Evolutionary conservation across 2,329 filamentous ascomycete genomes (phyloP), one percentile per base, ranked within the genome.

Genomic region (Macroventuria anomochaeta): DNA sequence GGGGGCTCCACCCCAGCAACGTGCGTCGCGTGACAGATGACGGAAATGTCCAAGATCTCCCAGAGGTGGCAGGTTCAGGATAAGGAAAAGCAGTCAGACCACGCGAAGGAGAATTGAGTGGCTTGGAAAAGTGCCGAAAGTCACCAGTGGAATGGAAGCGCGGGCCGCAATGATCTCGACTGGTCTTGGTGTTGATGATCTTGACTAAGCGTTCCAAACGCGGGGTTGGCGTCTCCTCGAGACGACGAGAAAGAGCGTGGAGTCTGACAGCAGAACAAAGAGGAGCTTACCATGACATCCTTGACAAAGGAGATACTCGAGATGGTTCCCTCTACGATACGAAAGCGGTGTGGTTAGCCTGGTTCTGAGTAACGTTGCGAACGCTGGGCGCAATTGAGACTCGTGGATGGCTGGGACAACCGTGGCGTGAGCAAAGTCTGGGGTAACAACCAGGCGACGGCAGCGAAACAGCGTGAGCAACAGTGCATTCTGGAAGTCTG

Each of bases 221-320:
- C 69, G 68, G 69, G 71, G 69, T 68, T 66, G 63, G 41, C 49
- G 57, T 43, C 55, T 23, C 52, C 53, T 67, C 55, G 61, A 60
- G 58, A 59, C 59, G 59, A 65, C 49, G 28, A 50, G 48, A 55
- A 31, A 46, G 31, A 40, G 29, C 17, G 51, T 37, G 33, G 38
- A 49, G 15, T 40, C 31, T 21, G 53, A 58, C 57, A 55, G 51
- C 34, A 42, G 61, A 31, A 48, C 70, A 53, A 63, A 48, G 54
- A 47, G 53, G 62, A 53, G 62, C 88, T 84, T 85, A 93, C 90
- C 78, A 93, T 79, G 61, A 90, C 85, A 73, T 92, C 88, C 77
- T 90, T 90, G 76, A 93, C 90, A 76, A 93, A 93, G 64, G 88
- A 90, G 72, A 93, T 91, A 64, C 88, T 88, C 74, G 89, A 92